These are phyloP conservation scores for Leccinum variicolor DNA, from an alignment of 768 basidiomycete species.

Conservation along the genomic window DNA sequence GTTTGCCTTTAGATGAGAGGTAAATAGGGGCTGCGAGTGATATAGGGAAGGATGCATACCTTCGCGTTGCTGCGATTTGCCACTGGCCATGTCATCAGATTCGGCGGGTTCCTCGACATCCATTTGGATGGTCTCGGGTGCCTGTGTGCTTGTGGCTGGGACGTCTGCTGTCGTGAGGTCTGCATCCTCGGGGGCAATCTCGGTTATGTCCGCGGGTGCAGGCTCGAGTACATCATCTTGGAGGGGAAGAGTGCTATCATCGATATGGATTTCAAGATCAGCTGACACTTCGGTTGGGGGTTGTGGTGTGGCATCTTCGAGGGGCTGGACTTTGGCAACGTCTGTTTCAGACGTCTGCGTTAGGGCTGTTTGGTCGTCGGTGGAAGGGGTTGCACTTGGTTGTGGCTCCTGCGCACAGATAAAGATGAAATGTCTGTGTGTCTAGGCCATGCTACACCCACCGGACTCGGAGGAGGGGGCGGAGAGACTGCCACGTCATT, in stretches of 20 bases:
- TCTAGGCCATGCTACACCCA: constrained; percentile 4
- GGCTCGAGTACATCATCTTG: constrained; percentile 9
- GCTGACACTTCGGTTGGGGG: neutral
- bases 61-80: constrained; percentile 19
- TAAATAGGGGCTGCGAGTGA: neutral
- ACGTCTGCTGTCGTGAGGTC: constrained; percentile 3
- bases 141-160: neutral
- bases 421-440: neutral
- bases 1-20: constrained; percentile 18
- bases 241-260: neutral
- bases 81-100: constrained; percentile 4
- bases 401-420: constrained; percentile 10
- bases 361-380: constrained; percentile 1
- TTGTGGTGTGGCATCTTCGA: constrained; percentile 7
- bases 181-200: constrained; percentile 7
- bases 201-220: constrained; percentile 3
- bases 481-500: constrained; percentile 1
- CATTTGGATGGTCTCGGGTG: neutral
- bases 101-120: constrained; percentile 13
- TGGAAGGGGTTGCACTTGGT: neutral
- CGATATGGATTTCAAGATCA: constrained; percentile 1
- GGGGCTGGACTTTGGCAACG: neutral
- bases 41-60: constrained; percentile 4
- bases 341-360: constrained; percentile 2
- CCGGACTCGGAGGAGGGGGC: neutral